Conservation (phyloP, 805 yeast species). For the Lipomyces japonicus region DNA sequence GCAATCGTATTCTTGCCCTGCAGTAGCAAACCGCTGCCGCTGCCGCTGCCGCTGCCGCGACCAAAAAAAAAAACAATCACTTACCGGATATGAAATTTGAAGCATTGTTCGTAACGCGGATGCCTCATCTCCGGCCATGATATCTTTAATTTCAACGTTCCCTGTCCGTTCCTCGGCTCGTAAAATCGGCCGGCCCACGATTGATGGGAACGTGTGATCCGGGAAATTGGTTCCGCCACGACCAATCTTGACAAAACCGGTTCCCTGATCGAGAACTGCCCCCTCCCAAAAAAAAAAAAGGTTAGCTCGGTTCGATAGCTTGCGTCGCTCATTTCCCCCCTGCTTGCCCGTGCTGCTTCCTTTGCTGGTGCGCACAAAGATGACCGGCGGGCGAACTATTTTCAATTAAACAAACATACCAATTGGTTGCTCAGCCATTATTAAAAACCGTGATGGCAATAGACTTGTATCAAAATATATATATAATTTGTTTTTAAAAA, state of each 20-base stretch:
- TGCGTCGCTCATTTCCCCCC: too few relatives aligned
- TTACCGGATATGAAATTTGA: slow-evolving; percentile 81
- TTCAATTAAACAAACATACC: slow-evolving; percentile 29
- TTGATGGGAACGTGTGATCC: slow-evolving; percentile 92
- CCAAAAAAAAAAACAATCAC: background rate
- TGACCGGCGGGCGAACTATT: too few relatives aligned
- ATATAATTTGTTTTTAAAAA: too few relatives aligned
- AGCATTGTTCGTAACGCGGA: slow-evolving; percentile 81
- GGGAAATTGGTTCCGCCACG: slow-evolving; percentile 97
- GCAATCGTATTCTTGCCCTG: too few relatives aligned
- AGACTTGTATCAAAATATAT: too few relatives aligned
- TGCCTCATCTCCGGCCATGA: slow-evolving; percentile 98
- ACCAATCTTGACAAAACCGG: slow-evolving; percentile 74
- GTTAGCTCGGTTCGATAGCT: background rate
- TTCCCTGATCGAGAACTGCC: slow-evolving; percentile 94
- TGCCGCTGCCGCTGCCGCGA: background rate
- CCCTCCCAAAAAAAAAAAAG: background rate
- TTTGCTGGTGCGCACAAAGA: too few relatives aligned
- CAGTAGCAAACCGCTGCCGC: too few relatives aligned
- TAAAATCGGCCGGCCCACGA: slow-evolving; percentile 94
- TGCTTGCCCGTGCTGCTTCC: too few relatives aligned
- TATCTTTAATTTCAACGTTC: slow-evolving; percentile 78
- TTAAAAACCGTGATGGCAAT: too few relatives aligned
- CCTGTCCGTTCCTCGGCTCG: slow-evolving; percentile 92
- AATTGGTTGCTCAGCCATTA: slow-evolving; percentile 37